phyloP scores from a whole-genome alignment of 2,329 filamentous ascomycete genomes.

The Leptosphaerulina australis region DNA sequence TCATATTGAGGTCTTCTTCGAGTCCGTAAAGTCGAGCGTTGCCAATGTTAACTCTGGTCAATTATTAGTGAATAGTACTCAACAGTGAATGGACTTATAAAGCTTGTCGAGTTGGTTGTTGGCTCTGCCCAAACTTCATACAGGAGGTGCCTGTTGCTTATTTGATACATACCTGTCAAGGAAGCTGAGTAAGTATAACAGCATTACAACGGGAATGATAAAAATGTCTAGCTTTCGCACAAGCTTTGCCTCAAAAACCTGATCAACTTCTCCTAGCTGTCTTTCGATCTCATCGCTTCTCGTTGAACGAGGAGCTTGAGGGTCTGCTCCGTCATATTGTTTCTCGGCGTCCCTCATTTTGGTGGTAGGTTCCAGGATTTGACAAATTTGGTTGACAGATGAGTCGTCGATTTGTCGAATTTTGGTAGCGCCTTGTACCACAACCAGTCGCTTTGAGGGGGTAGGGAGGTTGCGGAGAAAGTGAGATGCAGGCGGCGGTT shows the following conservation, averaged over 20 bases:
- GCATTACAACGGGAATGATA: constrained; percentile 70
- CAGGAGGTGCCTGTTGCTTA: not conserved
- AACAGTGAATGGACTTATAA: not conserved
- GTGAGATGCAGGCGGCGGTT: not conserved
- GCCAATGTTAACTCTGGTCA: constrained; percentile 67
- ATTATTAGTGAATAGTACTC: constrained; percentile 14
- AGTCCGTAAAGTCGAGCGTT: constrained; percentile 70
- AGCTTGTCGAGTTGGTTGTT: not conserved
- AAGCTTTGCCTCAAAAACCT: constrained; percentile 59
- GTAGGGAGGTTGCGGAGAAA: not conserved
- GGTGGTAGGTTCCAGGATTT: not conserved
- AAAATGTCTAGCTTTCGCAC: constrained; percentile 68
- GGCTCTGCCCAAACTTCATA: not conserved
- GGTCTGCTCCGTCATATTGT: constrained; percentile 21
- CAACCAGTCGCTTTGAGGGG: too few relatives aligned
- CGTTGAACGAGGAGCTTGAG: constrained; percentile 19
- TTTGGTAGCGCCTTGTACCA: not conserved
- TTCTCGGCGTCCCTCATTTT: constrained; percentile 41
- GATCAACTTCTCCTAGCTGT: constrained; percentile 44
- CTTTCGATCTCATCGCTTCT: constrained; percentile 35
- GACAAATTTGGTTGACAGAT: constrained; percentile 6
- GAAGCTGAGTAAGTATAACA: constrained; percentile 76
- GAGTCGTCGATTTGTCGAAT: constrained; percentile 8
- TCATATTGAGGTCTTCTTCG: constrained; percentile 66
- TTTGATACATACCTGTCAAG: constrained; percentile 66